These are phyloP conservation scores for Luffa aegyptiaca DNA, from an alignment of 306 rosid genomes.

Conservation along the genomic window DNA sequence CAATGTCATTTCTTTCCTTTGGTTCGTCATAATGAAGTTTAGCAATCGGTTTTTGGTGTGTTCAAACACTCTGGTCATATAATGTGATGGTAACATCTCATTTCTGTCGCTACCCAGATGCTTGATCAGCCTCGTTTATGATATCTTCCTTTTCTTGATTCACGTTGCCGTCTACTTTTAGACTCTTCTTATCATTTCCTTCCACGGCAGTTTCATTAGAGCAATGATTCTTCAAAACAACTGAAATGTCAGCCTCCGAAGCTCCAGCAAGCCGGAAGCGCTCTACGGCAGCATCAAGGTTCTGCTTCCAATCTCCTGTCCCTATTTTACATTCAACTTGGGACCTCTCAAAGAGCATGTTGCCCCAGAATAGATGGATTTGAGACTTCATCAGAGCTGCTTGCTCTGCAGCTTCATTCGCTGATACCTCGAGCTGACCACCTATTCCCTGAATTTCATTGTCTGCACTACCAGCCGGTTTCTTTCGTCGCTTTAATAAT, in stretches of 20 bases:
- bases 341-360: constrained; percentile 91
- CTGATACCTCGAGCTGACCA: constrained; percentile 45
- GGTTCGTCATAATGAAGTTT: not conserved
- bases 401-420: constrained; percentile 89
- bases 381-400: constrained; percentile 93
- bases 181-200: constrained; percentile 41
- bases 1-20: not conserved
- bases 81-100: constrained; percentile 7
- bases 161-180: constrained; percentile 14
- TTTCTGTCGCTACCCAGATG: constrained; percentile 18
- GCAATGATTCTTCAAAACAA: constrained; percentile 82
- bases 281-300: constrained; percentile 68
- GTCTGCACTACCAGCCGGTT: constrained; percentile 43
- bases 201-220: constrained; percentile 56
- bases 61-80: not conserved
- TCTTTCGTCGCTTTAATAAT: constrained; percentile 59
- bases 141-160: constrained; percentile 20
- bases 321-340: constrained; percentile 88
- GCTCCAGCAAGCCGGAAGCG: constrained; percentile 97
- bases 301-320: constrained; percentile 64
- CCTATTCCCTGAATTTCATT: constrained; percentile 47
- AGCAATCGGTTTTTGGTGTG: not conserved
- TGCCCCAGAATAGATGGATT: constrained; percentile 97
- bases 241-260: constrained; percentile 64
- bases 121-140: constrained; percentile 21